These are phyloP conservation scores for Venturiaceae sp. DNA, from an alignment of 2,329 filamentous ascomycete genomes.

Conservation along the genomic window DNA sequence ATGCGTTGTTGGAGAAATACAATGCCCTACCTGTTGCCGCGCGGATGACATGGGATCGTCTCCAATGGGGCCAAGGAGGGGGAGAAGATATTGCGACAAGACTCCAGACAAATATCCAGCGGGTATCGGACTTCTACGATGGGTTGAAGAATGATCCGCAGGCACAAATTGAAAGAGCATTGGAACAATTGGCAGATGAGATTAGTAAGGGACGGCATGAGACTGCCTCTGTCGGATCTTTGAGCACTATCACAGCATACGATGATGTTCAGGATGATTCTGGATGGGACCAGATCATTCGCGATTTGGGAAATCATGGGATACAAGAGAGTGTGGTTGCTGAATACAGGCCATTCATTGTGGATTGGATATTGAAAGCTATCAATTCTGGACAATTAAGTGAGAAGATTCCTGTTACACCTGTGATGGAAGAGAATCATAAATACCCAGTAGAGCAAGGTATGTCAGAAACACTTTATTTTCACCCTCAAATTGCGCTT, in stretches of 20 bases:
- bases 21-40: conserved; percentile 19
- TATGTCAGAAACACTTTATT: neutral
- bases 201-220: conserved; percentile 21
- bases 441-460: neutral
- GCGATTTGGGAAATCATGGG: conserved; percentile 22
- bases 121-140: conserved; percentile 20
- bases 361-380: conserved; percentile 20
- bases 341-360: conserved; percentile 18
- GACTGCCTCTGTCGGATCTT: neutral
- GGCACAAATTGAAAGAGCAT: conserved; percentile 19
- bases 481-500: neutral
- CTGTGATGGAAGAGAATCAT: conserved; percentile 9
- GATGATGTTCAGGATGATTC: conserved; percentile 14
- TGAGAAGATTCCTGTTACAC: conserved; percentile 9
- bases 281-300: conserved; percentile 21
- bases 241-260: conserved; percentile 8
- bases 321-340: conserved; percentile 11
- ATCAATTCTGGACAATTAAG: conserved; percentile 21
- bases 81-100: conserved; percentile 15
- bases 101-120: conserved; percentile 15
- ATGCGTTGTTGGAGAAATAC: conserved; percentile 18
- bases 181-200: conserved; percentile 20
- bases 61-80: conserved; percentile 20
- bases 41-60: conserved; percentile 20
- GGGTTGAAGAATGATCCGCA: conserved; percentile 19